Base-by-base conservation (phyloP, 768 basidiomycete genomes). In the Serpula lacrymans region DNA sequence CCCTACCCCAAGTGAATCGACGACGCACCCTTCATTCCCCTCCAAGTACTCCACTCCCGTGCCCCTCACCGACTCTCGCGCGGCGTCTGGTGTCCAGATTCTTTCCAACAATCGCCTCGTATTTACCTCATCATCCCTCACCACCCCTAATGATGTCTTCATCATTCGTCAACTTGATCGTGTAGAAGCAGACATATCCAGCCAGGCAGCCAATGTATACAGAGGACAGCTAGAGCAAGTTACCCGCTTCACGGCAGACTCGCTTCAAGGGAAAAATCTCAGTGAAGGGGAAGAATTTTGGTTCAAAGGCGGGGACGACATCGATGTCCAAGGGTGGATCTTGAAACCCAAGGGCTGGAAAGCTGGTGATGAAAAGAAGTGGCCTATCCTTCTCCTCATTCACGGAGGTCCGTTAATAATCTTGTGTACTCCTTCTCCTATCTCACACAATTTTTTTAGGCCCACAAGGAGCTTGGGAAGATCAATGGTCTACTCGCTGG, bases 401-500 rank as follows among this genome's bases (percentile, higher is more conserved):
- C 92, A 91, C 43, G 88, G 88, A 47, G 85, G 82, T 67, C 33
- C 28, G 60, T 56, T 21, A 2, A 13, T 24, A 14, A 12, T 24
- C 9, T 23, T 18, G 1, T 6, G n/a, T 14, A 26, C 12, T 21
- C 25, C 24, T 29, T 13, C 21, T 33, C 25, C 28, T 41, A 23
- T 30, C 40, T 44, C 8, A 50, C 11, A 27, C 27, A 17, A 18
- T 45, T 18, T 18, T 30, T 50, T 57, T 64, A 68, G 82, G 84
- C 13, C 86, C 87, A 5, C 84, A 90, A 55, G 72, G 82, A 21
- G 88, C 86, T 34, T 96, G 92, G 93, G 80, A 82, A 49, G 93
- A 96, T 55, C 72, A 79, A 31, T 97, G 94, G 94, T 84, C 81
- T 2, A 93, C 80, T 21, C 70, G 91, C 39, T 95, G 94, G 94